phyloP scores from a whole-genome alignment of 306 rosid species.

The Vigna mungo region DNA sequence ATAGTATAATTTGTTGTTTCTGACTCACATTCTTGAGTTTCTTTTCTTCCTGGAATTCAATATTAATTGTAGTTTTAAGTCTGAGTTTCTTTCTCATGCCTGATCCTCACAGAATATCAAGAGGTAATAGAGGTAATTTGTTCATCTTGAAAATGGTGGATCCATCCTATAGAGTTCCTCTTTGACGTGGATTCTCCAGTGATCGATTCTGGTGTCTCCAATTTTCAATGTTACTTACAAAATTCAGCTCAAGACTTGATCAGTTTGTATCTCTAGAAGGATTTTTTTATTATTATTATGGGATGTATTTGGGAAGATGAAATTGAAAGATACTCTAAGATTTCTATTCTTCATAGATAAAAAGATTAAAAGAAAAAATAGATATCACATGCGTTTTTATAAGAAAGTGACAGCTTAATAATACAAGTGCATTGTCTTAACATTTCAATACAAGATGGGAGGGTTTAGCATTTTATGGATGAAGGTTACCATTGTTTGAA shows the following conservation, averaged over 20 bases:
- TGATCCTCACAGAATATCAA: slow-evolving; percentile 69
- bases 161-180: slow-evolving; percentile 82
- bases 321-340: too few relatives aligned
- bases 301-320: too few relatives aligned
- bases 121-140: slow-evolving; percentile 86
- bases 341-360: too few relatives aligned
- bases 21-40: slow-evolving; percentile 14
- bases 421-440: too few relatives aligned
- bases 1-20: background rate
- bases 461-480: too few relatives aligned
- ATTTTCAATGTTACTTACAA: background rate
- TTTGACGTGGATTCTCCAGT: slow-evolving; percentile 46
- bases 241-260: slow-evolving; percentile 19
- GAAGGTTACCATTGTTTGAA: too few relatives aligned
- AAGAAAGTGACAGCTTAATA: too few relatives aligned
- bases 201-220: background rate
- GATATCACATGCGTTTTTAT: too few relatives aligned
- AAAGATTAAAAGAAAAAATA: too few relatives aligned
- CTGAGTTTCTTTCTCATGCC: slow-evolving; percentile 26
- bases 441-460: too few relatives aligned
- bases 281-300: too few relatives aligned
- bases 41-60: background rate
- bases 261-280: background rate
- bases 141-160: slow-evolving; percentile 87
- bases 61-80: background rate